Percentiles rank a stretch among this genome's conserved stretches.
These are phyloP conservation scores for Phellinidium pouzarii DNA, from an alignment of 1,284 basidiomycete species.

Conservation along the genomic window DNA sequence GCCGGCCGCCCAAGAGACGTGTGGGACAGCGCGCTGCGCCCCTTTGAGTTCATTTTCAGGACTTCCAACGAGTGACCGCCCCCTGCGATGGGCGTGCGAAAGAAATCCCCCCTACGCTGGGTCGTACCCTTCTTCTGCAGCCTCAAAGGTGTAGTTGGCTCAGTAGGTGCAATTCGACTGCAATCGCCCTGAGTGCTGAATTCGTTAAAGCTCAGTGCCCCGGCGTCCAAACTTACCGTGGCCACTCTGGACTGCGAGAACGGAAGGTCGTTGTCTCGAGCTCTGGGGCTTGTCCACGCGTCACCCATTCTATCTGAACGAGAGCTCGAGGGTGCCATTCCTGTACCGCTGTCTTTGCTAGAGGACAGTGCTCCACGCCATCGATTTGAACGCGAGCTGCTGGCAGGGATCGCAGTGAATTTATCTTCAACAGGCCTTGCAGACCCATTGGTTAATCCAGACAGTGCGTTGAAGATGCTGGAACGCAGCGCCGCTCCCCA, in stretches of 20 bases:
- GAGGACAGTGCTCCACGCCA: slow-evolving; percentile 7
- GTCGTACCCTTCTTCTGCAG: background rate
- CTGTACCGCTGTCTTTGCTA: background rate
- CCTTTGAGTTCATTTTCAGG: background rate
- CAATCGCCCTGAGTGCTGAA: background rate
- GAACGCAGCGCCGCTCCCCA: slow-evolving; percentile 16
- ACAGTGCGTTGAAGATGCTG: slow-evolving; percentile 13
- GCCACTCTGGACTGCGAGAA: background rate
- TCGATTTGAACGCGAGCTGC: slow-evolving; percentile 3
- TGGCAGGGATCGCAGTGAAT: slow-evolving; percentile 4
- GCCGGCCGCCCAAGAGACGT: slow-evolving; percentile 11
- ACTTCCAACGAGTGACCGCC: background rate
- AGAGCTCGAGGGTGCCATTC: background rate
- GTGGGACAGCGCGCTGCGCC: background rate
- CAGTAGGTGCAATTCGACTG: background rate
- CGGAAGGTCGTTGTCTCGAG: background rate
- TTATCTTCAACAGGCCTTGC: slow-evolving; percentile 4
- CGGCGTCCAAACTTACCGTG: background rate
- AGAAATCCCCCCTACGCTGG: no score
- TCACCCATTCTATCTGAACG: background rate
- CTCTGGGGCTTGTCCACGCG: background rate
- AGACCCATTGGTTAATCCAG: slow-evolving; percentile 1
- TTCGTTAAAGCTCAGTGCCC: background rate
- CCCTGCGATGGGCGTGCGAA: no score
- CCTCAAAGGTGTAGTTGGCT: background rate